These are phyloP conservation scores for Gossypium schwendimanii DNA, from an alignment of 441 rosid species.

Conservation along the genomic window DNA sequence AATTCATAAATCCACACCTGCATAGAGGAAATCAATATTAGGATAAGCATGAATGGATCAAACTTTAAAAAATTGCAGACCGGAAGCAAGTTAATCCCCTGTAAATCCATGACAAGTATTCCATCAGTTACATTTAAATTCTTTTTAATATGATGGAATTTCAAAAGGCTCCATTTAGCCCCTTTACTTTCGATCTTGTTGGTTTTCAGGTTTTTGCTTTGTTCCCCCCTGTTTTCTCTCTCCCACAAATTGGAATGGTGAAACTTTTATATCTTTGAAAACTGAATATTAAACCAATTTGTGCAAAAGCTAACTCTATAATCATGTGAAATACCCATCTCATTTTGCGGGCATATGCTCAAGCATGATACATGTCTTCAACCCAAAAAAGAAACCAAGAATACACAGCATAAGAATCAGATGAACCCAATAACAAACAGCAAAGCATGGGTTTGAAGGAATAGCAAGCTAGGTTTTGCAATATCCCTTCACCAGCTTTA, in stretches of 20 bases:
- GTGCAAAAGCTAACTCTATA: not conserved
- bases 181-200: not conserved
- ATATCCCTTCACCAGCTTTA: not conserved
- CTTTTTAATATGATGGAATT: not conserved
- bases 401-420: not conserved
- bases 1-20: conserved; percentile 94
- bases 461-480: not conserved
- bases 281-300: not conserved
- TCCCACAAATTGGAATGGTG: not conserved
- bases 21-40: conserved; percentile 15
- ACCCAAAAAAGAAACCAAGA: not conserved
- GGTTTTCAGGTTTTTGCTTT: not conserved
- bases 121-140: not conserved
- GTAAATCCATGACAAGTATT: not conserved
- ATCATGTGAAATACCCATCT: not conserved
- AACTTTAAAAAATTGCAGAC: not conserved
- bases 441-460: not conserved
- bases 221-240: not conserved
- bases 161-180: not conserved
- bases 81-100: not conserved
- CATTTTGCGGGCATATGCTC: not conserved
- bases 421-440: not conserved
- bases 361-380: not conserved
- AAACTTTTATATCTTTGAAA: not conserved
- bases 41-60: not conserved